A percentile compares a stretch with the other conserved stretches of the same genome.
Evolutionary conservation across 202 grass and related monocot genomes (phyloP).

Genomic region (Setaria italica): DNA sequence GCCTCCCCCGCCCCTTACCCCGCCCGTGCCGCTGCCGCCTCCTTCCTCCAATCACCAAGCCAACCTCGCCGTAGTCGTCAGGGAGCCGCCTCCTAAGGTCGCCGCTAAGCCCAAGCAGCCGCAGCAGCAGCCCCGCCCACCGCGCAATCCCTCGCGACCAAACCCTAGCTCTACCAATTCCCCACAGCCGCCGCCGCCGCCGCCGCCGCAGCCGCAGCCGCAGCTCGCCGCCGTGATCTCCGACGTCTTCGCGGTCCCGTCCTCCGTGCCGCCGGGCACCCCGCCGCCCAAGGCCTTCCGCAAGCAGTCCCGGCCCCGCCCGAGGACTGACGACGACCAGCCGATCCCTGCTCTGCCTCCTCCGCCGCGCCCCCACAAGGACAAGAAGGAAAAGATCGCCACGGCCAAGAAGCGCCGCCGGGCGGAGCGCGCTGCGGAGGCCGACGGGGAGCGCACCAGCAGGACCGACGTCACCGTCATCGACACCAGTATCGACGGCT

Average conservation of each 20-base stretch:
- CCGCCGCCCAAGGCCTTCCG: slow-evolving; percentile 43
- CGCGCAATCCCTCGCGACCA: slow-evolving; percentile 27
- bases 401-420: slow-evolving; percentile 53
- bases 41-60: slow-evolving; percentile 2
- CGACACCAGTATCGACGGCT: slow-evolving; percentile 78
- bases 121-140: slow-evolving; percentile 9
- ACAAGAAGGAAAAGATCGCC: not conserved
- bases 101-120: slow-evolving; percentile 36
- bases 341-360: not conserved
- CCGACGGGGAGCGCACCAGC: slow-evolving; percentile 45
- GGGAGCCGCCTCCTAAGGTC: slow-evolving; percentile 10
- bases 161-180: slow-evolving; percentile 47
- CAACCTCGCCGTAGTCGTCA: not conserved
- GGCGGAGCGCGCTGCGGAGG: slow-evolving; percentile 37
- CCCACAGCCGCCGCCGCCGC: not conserved
- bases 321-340: slow-evolving; percentile 34
- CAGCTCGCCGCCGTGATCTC: slow-evolving; percentile 53
- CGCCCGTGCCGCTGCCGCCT: not conserved
- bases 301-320: slow-evolving; percentile 78
- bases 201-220: slow-evolving; percentile 10
- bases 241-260: slow-evolving; percentile 76
- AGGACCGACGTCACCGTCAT: slow-evolving; percentile 90
- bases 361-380: slow-evolving; percentile 10
- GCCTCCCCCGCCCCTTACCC: not conserved
- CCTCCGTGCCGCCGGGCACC: slow-evolving; percentile 25